A percentile compares a stretch with the other conserved stretches of the same genome.
Evolutionary conservation across 768 basidiomycete species (phyloP).

Genomic region (Daedaleopsis nitida): DNA sequence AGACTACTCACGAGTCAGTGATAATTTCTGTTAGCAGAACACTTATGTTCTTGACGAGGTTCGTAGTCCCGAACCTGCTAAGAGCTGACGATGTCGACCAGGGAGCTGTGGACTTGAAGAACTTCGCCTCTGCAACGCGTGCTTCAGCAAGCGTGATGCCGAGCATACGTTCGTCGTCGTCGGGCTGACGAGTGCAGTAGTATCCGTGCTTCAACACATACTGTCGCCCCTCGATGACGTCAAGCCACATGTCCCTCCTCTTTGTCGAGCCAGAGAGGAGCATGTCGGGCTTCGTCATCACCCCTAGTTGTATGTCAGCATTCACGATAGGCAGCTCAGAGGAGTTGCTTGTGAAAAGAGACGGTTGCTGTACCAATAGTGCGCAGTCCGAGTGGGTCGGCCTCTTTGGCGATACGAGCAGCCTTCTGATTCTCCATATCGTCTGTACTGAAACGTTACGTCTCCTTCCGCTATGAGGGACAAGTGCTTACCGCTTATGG

Average conservation of each 20-base stretch:
- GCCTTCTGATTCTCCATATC: constrained; percentile 82
- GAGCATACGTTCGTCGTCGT: constrained; percentile 54
- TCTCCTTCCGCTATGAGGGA: neutral
- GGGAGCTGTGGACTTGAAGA: constrained; percentile 50
- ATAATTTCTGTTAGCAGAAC: constrained; percentile 42
- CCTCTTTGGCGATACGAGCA: constrained; percentile 55
- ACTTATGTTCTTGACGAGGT: constrained; percentile 55
- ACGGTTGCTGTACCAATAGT: constrained; percentile 59
- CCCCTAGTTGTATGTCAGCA: constrained; percentile 40
- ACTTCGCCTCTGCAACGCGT: constrained; percentile 41
- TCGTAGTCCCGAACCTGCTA: constrained; percentile 55
- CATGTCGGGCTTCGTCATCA: constrained; percentile 72
- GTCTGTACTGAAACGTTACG: constrained; percentile 39
- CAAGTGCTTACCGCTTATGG: constrained; percentile 23
- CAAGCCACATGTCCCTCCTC: constrained; percentile 47
- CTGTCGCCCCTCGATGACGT: constrained; percentile 50
- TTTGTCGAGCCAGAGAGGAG: constrained; percentile 47
- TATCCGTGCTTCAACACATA: constrained; percentile 51
- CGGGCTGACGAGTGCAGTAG: constrained; percentile 67
- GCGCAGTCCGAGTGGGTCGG: constrained; percentile 60
- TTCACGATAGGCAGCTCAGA: too few species aligned
- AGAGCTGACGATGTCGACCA: constrained; percentile 51
- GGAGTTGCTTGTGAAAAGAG: too few species aligned
- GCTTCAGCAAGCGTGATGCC: constrained; percentile 40
- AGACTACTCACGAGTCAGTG: constrained; percentile 1